A percentile compares a stretch with the other conserved stretches of the same genome.
phyloP scores from a whole-genome alignment of 768 basidiomycete species.

The Mycena metata region DNA sequence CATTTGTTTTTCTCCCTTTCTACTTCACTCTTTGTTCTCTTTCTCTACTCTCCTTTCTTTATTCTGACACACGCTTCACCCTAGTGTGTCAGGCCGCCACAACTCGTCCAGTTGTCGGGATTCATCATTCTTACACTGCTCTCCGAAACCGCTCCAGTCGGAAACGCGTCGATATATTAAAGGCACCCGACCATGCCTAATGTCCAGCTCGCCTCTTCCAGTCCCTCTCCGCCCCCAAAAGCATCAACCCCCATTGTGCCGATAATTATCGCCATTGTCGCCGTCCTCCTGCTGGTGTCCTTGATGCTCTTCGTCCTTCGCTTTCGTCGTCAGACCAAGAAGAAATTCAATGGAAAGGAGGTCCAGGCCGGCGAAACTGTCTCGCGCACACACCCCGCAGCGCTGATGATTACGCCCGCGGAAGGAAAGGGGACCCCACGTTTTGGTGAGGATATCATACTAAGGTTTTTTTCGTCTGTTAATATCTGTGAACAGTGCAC shows the following conservation, averaged over 20 bases:
- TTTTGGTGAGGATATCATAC: slow-evolving; percentile 51
- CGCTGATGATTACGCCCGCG: slow-evolving; percentile 55
- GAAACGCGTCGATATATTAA: slow-evolving; percentile 32
- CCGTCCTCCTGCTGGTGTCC: slow-evolving; percentile 46
- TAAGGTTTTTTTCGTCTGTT: not conserved
- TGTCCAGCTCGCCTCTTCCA: not conserved
- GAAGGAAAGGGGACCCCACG: slow-evolving; percentile 51
- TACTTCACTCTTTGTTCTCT: not conserved
- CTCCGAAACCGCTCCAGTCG: slow-evolving; percentile 24
- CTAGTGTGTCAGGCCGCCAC: slow-evolving; percentile 4
- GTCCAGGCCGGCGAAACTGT: slow-evolving; percentile 43
- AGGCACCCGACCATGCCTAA: slow-evolving; percentile 20
- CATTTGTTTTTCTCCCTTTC: not conserved
- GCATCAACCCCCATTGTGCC: slow-evolving; percentile 39
- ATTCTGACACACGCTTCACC: slow-evolving; percentile 25
- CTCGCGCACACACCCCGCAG: slow-evolving; percentile 51
- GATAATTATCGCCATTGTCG: slow-evolving; percentile 50
- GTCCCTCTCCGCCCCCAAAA: slow-evolving; percentile 19
- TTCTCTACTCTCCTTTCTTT: not conserved
- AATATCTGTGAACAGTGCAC: slow-evolving; percentile 54
- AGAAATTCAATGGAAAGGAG: slow-evolving; percentile 22
- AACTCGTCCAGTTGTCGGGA: slow-evolving; percentile 5
- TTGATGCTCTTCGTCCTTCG: slow-evolving; percentile 51
- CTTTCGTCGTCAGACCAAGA: slow-evolving; percentile 47
- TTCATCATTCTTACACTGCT: slow-evolving; percentile 20